Percentiles rank a stretch among this genome's conserved stretches.
Conservation (phyloP, 345 rosid species). For the Populus ilicifolia region DNA sequence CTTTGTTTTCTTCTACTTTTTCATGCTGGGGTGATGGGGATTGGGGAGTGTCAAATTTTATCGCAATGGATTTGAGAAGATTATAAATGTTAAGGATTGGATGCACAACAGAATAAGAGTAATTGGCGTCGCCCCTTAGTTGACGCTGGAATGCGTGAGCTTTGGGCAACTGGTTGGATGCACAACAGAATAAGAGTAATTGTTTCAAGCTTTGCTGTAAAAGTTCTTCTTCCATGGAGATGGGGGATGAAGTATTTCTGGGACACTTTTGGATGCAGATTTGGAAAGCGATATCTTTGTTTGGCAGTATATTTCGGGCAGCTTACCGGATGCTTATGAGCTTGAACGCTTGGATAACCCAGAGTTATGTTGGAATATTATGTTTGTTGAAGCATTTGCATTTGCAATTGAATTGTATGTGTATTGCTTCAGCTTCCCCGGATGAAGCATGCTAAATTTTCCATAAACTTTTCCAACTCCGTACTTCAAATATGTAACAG, state of each 20-base stretch:
- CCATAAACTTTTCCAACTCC: neutral
- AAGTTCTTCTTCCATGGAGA: conserved; percentile 86
- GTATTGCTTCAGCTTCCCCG: neutral
- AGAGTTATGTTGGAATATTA: conserved; percentile 39
- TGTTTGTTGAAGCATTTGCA: conserved; percentile 3
- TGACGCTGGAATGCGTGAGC: conserved; percentile 98
- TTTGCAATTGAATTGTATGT: neutral
- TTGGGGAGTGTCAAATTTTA: neutral
- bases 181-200: conserved; percentile 85
- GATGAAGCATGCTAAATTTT: neutral
- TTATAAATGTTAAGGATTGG: neutral
- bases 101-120: no score
- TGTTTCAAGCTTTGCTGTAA: conserved; percentile 82
- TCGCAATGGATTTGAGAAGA: neutral
- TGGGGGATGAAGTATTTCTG: conserved; percentile 98
- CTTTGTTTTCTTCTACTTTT: neutral
- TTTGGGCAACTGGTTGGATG: conserved; percentile 97
- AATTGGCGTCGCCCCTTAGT: conserved; percentile 45
- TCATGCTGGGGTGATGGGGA: neutral
- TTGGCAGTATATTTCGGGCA: conserved; percentile 94
- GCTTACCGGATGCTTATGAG: conserved; percentile 94
- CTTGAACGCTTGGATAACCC: conserved; percentile 88
- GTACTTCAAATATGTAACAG: neutral
- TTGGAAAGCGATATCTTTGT: conserved; percentile 83
- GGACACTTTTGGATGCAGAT: conserved; percentile 91